Conservation (phyloP, 1,284 basidiomycete genomes). For the Tylopilus sp. region DNA sequence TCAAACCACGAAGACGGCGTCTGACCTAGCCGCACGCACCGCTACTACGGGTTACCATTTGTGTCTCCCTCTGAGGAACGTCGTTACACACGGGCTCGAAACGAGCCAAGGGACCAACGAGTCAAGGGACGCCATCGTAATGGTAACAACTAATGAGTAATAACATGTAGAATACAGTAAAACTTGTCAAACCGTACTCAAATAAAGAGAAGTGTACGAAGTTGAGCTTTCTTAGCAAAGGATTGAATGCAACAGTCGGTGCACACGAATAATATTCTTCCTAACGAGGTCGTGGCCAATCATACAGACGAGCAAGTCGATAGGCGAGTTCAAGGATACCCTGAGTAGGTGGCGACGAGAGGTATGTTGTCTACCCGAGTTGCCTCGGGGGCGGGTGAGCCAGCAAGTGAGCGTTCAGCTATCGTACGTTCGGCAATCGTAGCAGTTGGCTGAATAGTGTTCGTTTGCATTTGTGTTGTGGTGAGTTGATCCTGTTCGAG, state of each 20-base stretch:
- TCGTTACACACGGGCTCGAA: not conserved
- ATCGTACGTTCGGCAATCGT: slow-evolving; percentile 51
- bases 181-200: not conserved
- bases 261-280: slow-evolving; percentile 1
- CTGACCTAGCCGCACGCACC: not conserved
- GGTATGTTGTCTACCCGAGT: slow-evolving; percentile 25
- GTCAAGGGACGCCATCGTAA: too few relatives aligned
- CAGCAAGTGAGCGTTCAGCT: slow-evolving; percentile 57
- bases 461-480: slow-evolving; percentile 40
- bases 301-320: not conserved
- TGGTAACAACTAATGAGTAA: slow-evolving; percentile 5
- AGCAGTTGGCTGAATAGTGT: slow-evolving; percentile 44
- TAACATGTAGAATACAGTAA: slow-evolving; percentile 13
- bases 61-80: too few relatives aligned
- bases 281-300: not conserved
- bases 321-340: slow-evolving; percentile 13
- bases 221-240: slow-evolving; percentile 6
- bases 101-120: not conserved
- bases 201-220: not conserved
- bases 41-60: not conserved
- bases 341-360: slow-evolving; percentile 28
- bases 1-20: not conserved
- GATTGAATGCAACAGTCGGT: slow-evolving; percentile 7
- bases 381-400: slow-evolving; percentile 42
- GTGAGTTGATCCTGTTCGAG: slow-evolving; percentile 32